Percentiles rank a stretch among this genome's conserved stretches.
Conservation (phyloP, 2,329 filamentous ascomycete species). For the Orbilia ellipsospora region DNA sequence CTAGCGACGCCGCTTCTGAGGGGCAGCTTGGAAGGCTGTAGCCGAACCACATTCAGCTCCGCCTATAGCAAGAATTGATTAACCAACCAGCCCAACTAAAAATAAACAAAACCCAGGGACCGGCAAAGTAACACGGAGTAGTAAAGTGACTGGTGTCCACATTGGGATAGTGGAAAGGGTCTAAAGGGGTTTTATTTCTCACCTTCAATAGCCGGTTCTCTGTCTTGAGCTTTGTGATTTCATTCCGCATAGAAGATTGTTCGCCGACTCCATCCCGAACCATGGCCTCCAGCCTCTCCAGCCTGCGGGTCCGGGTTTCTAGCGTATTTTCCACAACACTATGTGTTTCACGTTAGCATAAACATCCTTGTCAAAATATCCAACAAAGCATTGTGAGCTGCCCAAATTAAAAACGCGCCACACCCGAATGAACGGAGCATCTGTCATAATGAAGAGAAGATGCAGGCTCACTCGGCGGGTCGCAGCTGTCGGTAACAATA, state of each 20-base stretch:
- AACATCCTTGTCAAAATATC: conserved; percentile 28
- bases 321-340: conserved; percentile 77
- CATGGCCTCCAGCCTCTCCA: conserved; percentile 85
- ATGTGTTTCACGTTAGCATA: conserved; percentile 33
- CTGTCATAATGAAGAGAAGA: neutral
- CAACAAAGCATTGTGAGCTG: conserved; percentile 18
- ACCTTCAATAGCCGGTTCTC: conserved; percentile 73
- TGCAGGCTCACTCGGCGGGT: neutral
- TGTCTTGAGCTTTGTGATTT: conserved; percentile 70
- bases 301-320: conserved; percentile 80
- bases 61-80: conserved; percentile 26
- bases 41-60: conserved; percentile 51
- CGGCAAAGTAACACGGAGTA: neutral
- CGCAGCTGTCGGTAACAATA: conserved; percentile 10
- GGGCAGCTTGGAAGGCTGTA: conserved; percentile 52
- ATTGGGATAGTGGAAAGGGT: conserved; percentile 1
- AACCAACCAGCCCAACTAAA: conserved; percentile 11
- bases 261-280: conserved; percentile 74
- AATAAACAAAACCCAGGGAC: neutral
- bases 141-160: conserved; percentile 11
- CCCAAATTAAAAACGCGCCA: conserved; percentile 32
- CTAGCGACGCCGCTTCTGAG: conserved; percentile 39
- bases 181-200: conserved; percentile 61
- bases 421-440: conserved; percentile 4
- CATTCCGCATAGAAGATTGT: conserved; percentile 65